These are phyloP conservation scores for Uronychia setigera DNA, from an alignment of 73 alveolate species.

Conservation along the genomic window DNA sequence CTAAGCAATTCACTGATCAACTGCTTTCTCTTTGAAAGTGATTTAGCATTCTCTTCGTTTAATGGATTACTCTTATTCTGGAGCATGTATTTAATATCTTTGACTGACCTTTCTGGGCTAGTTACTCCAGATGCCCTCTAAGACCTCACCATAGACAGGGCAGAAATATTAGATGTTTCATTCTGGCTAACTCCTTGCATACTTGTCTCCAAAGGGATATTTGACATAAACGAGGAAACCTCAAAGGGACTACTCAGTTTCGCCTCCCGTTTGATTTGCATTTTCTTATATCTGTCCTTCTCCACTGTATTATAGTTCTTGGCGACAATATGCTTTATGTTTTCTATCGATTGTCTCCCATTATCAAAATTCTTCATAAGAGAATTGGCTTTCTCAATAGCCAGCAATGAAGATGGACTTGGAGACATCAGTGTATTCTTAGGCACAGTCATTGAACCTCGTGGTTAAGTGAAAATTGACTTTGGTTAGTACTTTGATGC, in stretches of 20 bases:
- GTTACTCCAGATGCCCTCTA: neutral
- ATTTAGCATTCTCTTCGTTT: neutral
- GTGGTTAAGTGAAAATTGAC: neutral
- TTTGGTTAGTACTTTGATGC: neutral
- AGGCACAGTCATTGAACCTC: neutral
- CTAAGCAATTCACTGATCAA: neutral
- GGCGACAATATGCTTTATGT: neutral
- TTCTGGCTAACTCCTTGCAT: neutral
- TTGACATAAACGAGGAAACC: neutral
- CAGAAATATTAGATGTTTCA: neutral
- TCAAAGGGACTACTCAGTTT: neutral
- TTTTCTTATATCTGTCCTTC: neutral
- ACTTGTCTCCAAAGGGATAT: neutral
- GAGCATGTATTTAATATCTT: neutral
- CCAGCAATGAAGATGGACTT: neutral
- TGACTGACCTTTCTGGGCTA: neutral
- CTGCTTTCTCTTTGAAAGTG: neutral
- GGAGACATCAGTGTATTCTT: neutral
- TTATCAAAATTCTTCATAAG: neutral
- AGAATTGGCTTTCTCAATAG: neutral
- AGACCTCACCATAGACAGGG: neutral
- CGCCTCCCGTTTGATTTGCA: neutral
- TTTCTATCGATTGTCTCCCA: neutral
- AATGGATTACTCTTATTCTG: neutral
- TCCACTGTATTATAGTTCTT: neutral